These are phyloP conservation scores for Carnegiea gigantea DNA, from an alignment of 179 eudicot species.

Conservation along the genomic window DNA sequence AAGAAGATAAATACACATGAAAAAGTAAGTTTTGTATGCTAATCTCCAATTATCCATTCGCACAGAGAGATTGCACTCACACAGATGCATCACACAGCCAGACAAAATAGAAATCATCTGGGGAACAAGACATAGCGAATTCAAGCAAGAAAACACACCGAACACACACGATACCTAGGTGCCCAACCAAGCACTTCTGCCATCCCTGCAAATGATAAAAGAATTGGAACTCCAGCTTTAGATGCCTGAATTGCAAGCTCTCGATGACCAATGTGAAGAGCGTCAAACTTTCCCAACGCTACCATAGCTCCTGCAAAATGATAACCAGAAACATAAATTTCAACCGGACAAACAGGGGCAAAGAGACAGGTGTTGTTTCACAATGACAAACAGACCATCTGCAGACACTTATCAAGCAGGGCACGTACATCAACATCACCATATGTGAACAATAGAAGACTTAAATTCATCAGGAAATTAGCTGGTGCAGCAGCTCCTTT, in stretches of 20 bases:
- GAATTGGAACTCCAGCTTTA: conserved; percentile 73
- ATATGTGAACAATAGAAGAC: not conserved
- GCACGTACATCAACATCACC: not conserved
- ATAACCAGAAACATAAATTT: not conserved
- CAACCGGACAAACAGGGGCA: not conserved
- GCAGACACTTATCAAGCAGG: not conserved
- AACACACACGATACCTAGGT: conserved; percentile 55
- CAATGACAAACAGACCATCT: not conserved
- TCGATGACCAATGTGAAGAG: conserved; percentile 93
- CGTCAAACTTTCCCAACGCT: conserved; percentile 97
- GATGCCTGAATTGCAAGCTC: conserved; percentile 96
- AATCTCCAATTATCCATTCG: not conserved
- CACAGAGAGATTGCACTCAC: not conserved
- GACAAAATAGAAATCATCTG: not conserved
- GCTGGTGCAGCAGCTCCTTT: not conserved
- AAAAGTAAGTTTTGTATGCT: not conserved
- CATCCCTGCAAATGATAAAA: conserved; percentile 92
- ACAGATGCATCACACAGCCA: not conserved
- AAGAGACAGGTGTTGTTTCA: not conserved
- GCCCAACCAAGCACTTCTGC: conserved; percentile 97
- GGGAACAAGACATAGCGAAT: not conserved
- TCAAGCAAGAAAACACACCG: not conserved
- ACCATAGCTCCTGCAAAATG: conserved; percentile 72
- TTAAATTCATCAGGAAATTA: conserved; percentile 6
- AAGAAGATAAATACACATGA: not conserved